These are phyloP conservation scores for Echeveria elegans DNA, from an alignment of 164 flowering plant species.

Conservation along the genomic window DNA sequence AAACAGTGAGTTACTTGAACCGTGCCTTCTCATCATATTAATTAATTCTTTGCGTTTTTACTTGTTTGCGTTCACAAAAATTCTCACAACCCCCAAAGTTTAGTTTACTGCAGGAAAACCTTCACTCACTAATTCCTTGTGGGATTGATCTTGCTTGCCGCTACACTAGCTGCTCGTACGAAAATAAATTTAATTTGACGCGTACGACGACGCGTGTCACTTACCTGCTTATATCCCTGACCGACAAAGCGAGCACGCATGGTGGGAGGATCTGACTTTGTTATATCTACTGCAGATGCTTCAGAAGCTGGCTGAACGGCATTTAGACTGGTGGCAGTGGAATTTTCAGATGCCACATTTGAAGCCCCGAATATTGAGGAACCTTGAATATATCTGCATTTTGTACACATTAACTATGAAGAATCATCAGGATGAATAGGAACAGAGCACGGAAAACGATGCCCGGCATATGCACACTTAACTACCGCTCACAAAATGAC, in stretches of 20 bases:
- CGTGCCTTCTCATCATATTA: too few relatives aligned
- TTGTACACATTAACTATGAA: not conserved
- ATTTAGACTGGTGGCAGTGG: conserved; percentile 16
- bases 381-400: conserved; percentile 65
- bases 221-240: conserved; percentile 91
- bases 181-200: too few relatives aligned
- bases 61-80: too few relatives aligned
- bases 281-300: conserved; percentile 15
- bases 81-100: too few relatives aligned
- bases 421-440: not conserved
- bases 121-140: too few relatives aligned
- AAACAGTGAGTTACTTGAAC: too few relatives aligned
- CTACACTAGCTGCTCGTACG: too few relatives aligned
- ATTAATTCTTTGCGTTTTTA: too few relatives aligned
- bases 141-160: too few relatives aligned
- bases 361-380: conserved; percentile 42
- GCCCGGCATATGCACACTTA: too few relatives aligned
- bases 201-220: too few relatives aligned
- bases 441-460: not conserved
- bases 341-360: conserved; percentile 13
- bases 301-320: conserved; percentile 28
- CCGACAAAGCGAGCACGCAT: conserved; percentile 71
- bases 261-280: conserved; percentile 18
- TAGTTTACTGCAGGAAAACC: too few relatives aligned
- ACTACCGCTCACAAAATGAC: not conserved